Evolutionary conservation across 345 rosid genomes (phyloP).

Genomic region (Euphorbia tirucalli): DNA sequence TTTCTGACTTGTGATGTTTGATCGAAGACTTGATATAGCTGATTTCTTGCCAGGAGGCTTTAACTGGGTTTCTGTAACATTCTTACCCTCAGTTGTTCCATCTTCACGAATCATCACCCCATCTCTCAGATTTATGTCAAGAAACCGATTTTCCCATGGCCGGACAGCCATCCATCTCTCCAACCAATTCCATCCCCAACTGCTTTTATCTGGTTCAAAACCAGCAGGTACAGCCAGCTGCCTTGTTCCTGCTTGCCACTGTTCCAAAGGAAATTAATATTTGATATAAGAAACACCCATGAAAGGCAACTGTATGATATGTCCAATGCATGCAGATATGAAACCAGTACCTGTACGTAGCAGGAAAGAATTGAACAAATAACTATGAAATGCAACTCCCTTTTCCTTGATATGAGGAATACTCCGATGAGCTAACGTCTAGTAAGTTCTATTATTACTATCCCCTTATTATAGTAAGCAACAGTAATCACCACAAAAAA

Average conservation of each 20-base stretch:
- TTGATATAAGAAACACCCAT: background rate
- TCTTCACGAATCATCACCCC: slow-evolving; percentile 62
- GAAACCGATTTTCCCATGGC: slow-evolving; percentile 98
- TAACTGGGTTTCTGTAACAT: slow-evolving; percentile 47
- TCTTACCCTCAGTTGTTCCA: slow-evolving; percentile 40
- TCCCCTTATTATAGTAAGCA: background rate
- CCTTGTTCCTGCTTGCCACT: slow-evolving; percentile 98
- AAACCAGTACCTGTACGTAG: background rate
- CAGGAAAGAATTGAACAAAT: background rate
- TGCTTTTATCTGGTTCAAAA: slow-evolving; percentile 91
- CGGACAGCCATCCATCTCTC: slow-evolving; percentile 99
- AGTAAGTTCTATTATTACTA: background rate
- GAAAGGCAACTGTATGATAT: background rate
- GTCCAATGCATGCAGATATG: background rate
- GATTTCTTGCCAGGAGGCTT: slow-evolving; percentile 54
- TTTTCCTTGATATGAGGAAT: background rate
- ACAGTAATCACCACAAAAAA: background rate
- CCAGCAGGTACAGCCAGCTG: slow-evolving; percentile 58
- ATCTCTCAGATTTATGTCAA: slow-evolving; percentile 79
- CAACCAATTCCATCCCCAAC: slow-evolving; percentile 99
- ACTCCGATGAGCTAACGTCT: background rate
- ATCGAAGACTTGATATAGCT: slow-evolving; percentile 32
- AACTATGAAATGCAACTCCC: background rate
- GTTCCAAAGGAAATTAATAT: slow-evolving; percentile 22
- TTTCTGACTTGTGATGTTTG: slow-evolving; percentile 55